A percentile compares a stretch with the other conserved stretches of the same genome.
These are phyloP conservation scores for Diaporthe eres DNA, from an alignment of 2,329 filamentous ascomycete genomes.

Conservation along the genomic window DNA sequence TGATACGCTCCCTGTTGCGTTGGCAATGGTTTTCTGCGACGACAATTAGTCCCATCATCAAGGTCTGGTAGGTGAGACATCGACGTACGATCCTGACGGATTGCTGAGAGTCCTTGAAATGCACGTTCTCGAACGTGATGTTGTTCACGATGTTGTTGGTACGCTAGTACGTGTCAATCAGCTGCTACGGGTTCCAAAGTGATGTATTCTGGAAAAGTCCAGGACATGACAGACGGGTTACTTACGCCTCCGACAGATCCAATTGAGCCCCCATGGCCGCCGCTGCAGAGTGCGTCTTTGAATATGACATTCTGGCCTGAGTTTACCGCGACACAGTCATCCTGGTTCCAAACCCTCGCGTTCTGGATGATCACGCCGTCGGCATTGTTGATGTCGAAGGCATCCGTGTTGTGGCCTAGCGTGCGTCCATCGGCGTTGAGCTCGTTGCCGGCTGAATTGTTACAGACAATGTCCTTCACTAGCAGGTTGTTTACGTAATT, in stretches of 20 bases:
- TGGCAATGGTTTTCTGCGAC: conserved; percentile 63
- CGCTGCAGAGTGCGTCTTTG: conserved; percentile 60
- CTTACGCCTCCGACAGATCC: conserved; percentile 67
- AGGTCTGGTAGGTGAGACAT: conserved; percentile 48
- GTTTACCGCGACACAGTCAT: conserved; percentile 72
- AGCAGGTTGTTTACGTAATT: conserved; percentile 59
- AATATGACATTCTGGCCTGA: conserved; percentile 61
- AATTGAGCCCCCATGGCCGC: conserved; percentile 71
- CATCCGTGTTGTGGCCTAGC: conserved; percentile 68
- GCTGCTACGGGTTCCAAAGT: background rate
- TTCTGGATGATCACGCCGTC: conserved; percentile 64
- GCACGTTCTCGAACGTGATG: conserved; percentile 64
- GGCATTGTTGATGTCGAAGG: conserved; percentile 63
- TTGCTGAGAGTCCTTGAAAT: conserved; percentile 61
- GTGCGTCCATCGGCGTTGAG: conserved; percentile 52
- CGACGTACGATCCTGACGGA: conserved; percentile 21
- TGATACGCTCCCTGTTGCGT: conserved; percentile 64
- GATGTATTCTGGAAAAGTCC: background rate
- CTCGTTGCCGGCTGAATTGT: conserved; percentile 60
- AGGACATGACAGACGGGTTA: background rate
- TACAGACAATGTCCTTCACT: conserved; percentile 66
- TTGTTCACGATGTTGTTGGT: conserved; percentile 66
- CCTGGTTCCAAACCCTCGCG: conserved; percentile 69
- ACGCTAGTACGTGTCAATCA: conserved; percentile 48
- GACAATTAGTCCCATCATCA: conserved; percentile 57